Evolutionary conservation across 352 stramenopile genomes (phyloP), one percentile per base, ranked within the genome.

Genomic region (Pythium utonaiense): DNA sequence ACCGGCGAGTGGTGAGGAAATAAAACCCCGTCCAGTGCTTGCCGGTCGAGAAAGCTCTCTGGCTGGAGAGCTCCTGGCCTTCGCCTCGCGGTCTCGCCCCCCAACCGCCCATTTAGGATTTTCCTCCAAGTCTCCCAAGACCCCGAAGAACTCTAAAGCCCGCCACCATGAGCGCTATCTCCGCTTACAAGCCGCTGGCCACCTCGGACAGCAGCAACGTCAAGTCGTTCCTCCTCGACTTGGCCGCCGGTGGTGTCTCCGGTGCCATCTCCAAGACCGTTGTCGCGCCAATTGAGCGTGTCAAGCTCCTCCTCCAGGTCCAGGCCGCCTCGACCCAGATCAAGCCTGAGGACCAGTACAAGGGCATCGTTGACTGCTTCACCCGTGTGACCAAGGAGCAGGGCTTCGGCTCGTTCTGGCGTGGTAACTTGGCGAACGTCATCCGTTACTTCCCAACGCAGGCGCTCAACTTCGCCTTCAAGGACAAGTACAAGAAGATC

Each of bases 371-470:
- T 13, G 89, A 97, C 77, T 97, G 89, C 83, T 91, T 96, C 62
- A 75, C 81, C 49, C 87, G 90, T 68, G 86, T 97, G 70, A 82
- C 87, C 45, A 81, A 82, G 59, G 90, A 97, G 72, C 88, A 97
- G 80, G 89, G 89, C 31, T 56, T 96, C 14, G 65, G 52, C 66
- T 96, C 89, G 48, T 94, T 97, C 69, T 97, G 90, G 90, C 85
- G 89, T 62, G 90, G 90, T 63, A 97, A 97, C 76, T 53, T 93
- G 56, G 89, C 86, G 60, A 97, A 96, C 69, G 87, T 97, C 65
- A 95, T 96, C 74, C 88, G 90, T 74, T 96, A 96, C 75, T 96
- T 97, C 74, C 90, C 90, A 42, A 96, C 83, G 41, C 90, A 97
- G 80, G 90, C 89, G 34, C 66, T 97, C 24, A 97, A 97, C 83